Evolutionary conservation across 2,329 filamentous ascomycete genomes (phyloP).

Genomic region (Ascomycota sp.): DNA sequence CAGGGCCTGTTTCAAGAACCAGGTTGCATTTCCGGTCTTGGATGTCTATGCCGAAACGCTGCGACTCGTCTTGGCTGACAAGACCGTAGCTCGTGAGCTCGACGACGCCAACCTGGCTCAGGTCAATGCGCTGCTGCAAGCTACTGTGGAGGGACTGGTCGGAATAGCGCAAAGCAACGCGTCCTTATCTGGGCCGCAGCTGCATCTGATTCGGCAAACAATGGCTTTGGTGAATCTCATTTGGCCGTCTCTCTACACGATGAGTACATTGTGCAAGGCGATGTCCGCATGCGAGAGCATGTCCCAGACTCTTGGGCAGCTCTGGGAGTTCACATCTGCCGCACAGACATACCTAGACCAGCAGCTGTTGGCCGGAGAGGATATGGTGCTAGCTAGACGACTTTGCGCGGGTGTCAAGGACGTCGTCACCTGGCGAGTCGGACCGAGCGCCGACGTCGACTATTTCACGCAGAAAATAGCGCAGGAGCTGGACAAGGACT

Average conservation of each 20-base stretch:
- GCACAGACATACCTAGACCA: slow-evolving; percentile 6
- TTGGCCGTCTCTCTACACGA: slow-evolving; percentile 10
- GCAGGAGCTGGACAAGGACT: slow-evolving; percentile 23
- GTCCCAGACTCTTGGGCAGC: slow-evolving; percentile 3
- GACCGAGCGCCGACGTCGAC: slow-evolving; percentile 11
- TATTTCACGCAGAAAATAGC: slow-evolving; percentile 22
- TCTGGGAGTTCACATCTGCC: slow-evolving; percentile 4
- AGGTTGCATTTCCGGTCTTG: slow-evolving; percentile 24
- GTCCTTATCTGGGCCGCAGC: slow-evolving; percentile 5
- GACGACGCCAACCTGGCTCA: slow-evolving; percentile 12
- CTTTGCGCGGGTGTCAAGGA: slow-evolving; percentile 7
- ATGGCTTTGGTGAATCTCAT: slow-evolving; percentile 10
- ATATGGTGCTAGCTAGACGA: slow-evolving; percentile 3
- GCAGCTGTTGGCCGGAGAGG: slow-evolving; percentile 4
- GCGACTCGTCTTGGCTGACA: slow-evolving; percentile 12
- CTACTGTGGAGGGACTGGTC: slow-evolving; percentile 10
- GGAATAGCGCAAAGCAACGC: slow-evolving; percentile 5
- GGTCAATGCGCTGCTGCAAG: slow-evolving; percentile 13
- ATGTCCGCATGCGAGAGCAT: slow-evolving; percentile 1
- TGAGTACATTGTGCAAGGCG: slow-evolving; percentile 4
- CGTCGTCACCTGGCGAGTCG: background rate
- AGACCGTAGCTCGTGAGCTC: slow-evolving; percentile 17
- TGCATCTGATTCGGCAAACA: slow-evolving; percentile 11
- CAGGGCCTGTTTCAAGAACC: slow-evolving; percentile 13
- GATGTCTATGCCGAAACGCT: slow-evolving; percentile 28